Evolutionary conservation across 805 yeast species (phyloP).

Genomic region (Pichia gijzeniarum): DNA sequence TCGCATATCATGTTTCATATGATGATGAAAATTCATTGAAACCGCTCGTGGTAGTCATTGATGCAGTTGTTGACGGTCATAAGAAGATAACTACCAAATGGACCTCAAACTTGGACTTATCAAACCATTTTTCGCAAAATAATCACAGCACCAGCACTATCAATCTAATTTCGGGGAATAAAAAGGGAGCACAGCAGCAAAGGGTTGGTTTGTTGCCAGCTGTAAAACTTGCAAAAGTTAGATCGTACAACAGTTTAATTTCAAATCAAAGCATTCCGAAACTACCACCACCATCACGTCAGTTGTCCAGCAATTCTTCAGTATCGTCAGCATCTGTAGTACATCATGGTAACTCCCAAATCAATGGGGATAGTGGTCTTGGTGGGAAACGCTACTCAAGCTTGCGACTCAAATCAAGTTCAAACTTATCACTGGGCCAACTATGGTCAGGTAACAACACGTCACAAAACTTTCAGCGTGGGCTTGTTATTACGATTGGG

Average conservation of each 20-base stretch:
- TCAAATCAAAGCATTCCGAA: conserved; percentile 19
- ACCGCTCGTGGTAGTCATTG: conserved; percentile 22
- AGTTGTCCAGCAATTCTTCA: not conserved
- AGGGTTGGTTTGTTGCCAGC: conserved; percentile 6
- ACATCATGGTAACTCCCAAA: not conserved
- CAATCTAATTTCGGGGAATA: not conserved
- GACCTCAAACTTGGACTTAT: conserved; percentile 33
- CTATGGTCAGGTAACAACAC: conserved; percentile 12
- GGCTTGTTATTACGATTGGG: conserved; percentile 40
- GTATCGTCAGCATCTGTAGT: not conserved
- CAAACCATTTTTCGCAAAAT: conserved; percentile 6
- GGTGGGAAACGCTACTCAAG: conserved; percentile 13
- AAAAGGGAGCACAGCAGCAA: not conserved
- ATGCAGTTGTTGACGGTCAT: conserved; percentile 17
- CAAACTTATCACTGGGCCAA: conserved; percentile 17
- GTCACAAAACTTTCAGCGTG: conserved; percentile 12
- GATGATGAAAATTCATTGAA: conserved; percentile 24
- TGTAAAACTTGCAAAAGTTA: conserved; percentile 18
- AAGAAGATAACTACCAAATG: conserved; percentile 29
- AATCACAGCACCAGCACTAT: conserved; percentile 5
- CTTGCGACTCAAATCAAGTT: conserved; percentile 17
- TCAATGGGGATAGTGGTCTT: conserved; percentile 1
- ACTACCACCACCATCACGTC: conserved; percentile 4
- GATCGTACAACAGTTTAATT: conserved; percentile 12
- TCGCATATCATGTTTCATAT: conserved; percentile 24